phyloP scores from a whole-genome alignment of 106 monocot species.

The Dendrobium officinale region DNA sequence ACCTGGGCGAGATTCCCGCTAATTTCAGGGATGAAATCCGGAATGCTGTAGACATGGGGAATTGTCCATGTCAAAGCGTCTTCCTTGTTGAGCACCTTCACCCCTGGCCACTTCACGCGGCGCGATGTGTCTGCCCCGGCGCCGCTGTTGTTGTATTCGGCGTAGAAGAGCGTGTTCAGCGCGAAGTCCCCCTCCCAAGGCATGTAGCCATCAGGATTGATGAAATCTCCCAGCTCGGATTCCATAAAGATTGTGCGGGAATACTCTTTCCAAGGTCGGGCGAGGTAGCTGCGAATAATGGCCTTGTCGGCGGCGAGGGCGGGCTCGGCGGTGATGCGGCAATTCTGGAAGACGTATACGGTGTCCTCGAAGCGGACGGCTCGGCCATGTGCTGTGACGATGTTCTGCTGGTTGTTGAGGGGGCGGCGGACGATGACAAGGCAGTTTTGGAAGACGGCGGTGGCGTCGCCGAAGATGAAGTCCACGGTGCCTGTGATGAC shows the following conservation, averaged over 20 bases:
- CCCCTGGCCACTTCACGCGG: constrained; percentile 56
- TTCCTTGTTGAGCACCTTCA: constrained; percentile 23
- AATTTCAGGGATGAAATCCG: neutral
- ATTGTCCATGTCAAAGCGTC: constrained; percentile 1
- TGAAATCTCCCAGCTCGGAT: constrained; percentile 35
- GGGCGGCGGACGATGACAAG: constrained; percentile 53
- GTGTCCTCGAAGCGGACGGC: constrained; percentile 54
- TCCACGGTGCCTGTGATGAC: constrained; percentile 74
- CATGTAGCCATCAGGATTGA: constrained; percentile 54
- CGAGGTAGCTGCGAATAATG: constrained; percentile 34
- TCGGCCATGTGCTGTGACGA: constrained; percentile 60
- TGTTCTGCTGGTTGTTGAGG: constrained; percentile 38
- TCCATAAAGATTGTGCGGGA: constrained; percentile 60
- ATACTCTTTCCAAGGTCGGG: constrained; percentile 70
- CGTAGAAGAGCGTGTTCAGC: constrained; percentile 45
- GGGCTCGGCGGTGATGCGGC: constrained; percentile 36
- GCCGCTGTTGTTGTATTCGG: constrained; percentile 57
- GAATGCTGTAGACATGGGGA: neutral
- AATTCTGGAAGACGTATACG: constrained; percentile 58
- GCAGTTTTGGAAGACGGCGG: constrained; percentile 79
- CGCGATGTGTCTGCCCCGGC: constrained; percentile 22
- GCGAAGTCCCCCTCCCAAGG: constrained; percentile 46
- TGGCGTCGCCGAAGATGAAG: constrained; percentile 84
- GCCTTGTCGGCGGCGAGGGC: constrained; percentile 10
- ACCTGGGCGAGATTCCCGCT: constrained; percentile 6